A percentile compares a stretch with the other conserved stretches of the same genome.
Conservation (phyloP, 805 yeast species). For the Pichia nakasei region DNA sequence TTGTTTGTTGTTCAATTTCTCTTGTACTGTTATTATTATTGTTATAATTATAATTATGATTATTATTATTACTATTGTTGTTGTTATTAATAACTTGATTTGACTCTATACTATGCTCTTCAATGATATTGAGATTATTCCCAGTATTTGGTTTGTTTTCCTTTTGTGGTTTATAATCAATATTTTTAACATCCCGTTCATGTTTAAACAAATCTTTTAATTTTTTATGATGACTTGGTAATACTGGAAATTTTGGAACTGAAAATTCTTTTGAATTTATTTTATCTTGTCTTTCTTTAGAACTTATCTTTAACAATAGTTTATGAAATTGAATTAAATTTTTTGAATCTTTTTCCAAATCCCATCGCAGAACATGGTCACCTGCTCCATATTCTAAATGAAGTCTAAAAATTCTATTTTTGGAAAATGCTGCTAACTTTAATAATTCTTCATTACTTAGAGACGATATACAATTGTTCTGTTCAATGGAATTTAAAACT, state of each 20-base stretch:
- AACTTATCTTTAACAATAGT: slow-evolving; percentile 33
- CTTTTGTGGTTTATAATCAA: not conserved
- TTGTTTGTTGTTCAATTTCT: not conserved
- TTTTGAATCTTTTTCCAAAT: slow-evolving; percentile 58
- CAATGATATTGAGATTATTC: not conserved
- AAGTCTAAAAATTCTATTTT: slow-evolving; percentile 45
- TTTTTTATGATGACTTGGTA: slow-evolving; percentile 5
- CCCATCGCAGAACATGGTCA: slow-evolving; percentile 69
- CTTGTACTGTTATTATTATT: no score
- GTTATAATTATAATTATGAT: no score
- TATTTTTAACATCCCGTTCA: not conserved
- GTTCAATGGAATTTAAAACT: not conserved
- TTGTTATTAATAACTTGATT: not conserved
- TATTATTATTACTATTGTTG: not conserved
- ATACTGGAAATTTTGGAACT: slow-evolving; percentile 32
- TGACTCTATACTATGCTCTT: not conserved
- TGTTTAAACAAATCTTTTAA: slow-evolving; percentile 4
- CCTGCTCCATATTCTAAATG: slow-evolving; percentile 90
- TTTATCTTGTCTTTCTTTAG: slow-evolving; percentile 7
- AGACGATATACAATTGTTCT: not conserved
- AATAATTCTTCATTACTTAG: slow-evolving; percentile 5
- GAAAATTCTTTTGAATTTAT: slow-evolving; percentile 18
- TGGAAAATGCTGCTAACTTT: slow-evolving; percentile 11
- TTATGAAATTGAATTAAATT: slow-evolving; percentile 70
- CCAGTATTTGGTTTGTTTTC: not conserved